Percentiles rank a stretch among this genome's conserved stretches.
phyloP scores from a whole-genome alignment of 2,329 filamentous ascomycete species.

The Cytospora piceicola region DNA sequence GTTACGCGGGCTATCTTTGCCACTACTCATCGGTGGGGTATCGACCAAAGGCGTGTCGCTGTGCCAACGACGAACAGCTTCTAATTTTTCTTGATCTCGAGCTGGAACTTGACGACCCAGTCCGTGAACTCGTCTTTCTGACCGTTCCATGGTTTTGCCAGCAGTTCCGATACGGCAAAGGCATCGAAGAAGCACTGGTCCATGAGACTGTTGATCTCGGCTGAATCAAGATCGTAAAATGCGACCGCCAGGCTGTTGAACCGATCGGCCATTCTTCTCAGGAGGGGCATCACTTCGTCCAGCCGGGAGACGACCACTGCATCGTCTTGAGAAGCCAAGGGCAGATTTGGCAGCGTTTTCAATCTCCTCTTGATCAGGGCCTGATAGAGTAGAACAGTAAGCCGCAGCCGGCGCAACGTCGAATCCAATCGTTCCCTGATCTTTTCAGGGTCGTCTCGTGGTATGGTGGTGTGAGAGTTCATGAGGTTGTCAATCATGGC shows the following conservation, averaged over 20 bases:
- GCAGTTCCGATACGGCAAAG: slow-evolving; percentile 56
- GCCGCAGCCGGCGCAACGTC: slow-evolving; percentile 66
- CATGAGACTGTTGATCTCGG: slow-evolving; percentile 62
- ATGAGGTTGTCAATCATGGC: slow-evolving; percentile 71
- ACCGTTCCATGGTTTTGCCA: slow-evolving; percentile 65
- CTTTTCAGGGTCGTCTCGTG: slow-evolving; percentile 64
- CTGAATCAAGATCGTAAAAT: slow-evolving; percentile 71
- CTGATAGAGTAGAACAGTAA: slow-evolving; percentile 69
- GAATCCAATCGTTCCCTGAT: slow-evolving; percentile 69
- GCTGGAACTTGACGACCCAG: slow-evolving; percentile 68
- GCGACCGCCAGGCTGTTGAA: slow-evolving; percentile 72
- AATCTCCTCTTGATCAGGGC: slow-evolving; percentile 72
- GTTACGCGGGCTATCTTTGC: background rate
- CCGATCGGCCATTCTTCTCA: slow-evolving; percentile 66
- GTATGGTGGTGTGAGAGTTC: slow-evolving; percentile 63
- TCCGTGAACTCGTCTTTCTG: slow-evolving; percentile 75
- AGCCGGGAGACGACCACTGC: slow-evolving; percentile 47
- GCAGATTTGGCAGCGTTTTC: slow-evolving; percentile 55
- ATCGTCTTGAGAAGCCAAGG: slow-evolving; percentile 27
- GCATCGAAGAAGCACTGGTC: slow-evolving; percentile 64
- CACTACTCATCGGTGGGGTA: background rate
- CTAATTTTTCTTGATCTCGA: slow-evolving; percentile 52
- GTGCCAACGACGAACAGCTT: background rate
- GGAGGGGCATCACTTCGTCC: slow-evolving; percentile 58
- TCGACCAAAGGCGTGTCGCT: background rate